These are phyloP conservation scores for Wickerhamomyces canadensis DNA, from an alignment of 805 yeast species.

Conservation along the genomic window DNA sequence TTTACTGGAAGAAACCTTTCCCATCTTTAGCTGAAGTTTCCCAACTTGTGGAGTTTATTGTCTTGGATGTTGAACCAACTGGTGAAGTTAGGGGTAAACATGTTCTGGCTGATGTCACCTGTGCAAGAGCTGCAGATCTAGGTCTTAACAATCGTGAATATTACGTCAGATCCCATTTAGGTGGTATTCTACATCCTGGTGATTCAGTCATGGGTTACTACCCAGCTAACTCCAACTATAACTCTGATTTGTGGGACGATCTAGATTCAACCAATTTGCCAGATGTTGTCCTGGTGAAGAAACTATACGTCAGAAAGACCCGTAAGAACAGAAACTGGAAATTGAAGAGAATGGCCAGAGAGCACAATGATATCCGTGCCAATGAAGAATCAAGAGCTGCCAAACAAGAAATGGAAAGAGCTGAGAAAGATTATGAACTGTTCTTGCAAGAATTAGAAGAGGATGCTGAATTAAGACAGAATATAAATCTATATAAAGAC, in stretches of 20 bases:
- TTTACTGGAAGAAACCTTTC: slow-evolving; percentile 83
- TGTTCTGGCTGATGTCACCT: slow-evolving; percentile 84
- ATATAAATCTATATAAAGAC: slow-evolving; percentile 83
- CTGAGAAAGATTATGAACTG: slow-evolving; percentile 89
- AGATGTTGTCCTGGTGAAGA: slow-evolving; percentile 86
- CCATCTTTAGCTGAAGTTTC: slow-evolving; percentile 67
- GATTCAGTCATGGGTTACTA: slow-evolving; percentile 93
- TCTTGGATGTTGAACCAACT: slow-evolving; percentile 90
- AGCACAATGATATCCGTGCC: slow-evolving; percentile 84
- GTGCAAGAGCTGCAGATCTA: slow-evolving; percentile 84
- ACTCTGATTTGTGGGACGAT: slow-evolving; percentile 80
- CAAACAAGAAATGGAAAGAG: slow-evolving; percentile 83
- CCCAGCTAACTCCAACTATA: slow-evolving; percentile 79
- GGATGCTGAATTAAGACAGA: slow-evolving; percentile 89
- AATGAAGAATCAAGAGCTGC: slow-evolving; percentile 67
- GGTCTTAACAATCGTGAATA: slow-evolving; percentile 81
- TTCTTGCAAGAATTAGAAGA: slow-evolving; percentile 98
- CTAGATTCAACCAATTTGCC: slow-evolving; percentile 58
- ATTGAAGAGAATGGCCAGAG: slow-evolving; percentile 95
- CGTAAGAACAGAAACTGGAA: slow-evolving; percentile 82
- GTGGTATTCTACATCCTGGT: slow-evolving; percentile 93
- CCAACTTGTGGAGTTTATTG: slow-evolving; percentile 79
- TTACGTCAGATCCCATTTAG: slow-evolving; percentile 86
- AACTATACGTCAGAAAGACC: slow-evolving; percentile 74
- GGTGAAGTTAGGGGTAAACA: slow-evolving; percentile 72